These are phyloP conservation scores for Cryomyces antarcticus DNA, from an alignment of 495 filamentous ascomycete genomes.

Conservation along the genomic window DNA sequence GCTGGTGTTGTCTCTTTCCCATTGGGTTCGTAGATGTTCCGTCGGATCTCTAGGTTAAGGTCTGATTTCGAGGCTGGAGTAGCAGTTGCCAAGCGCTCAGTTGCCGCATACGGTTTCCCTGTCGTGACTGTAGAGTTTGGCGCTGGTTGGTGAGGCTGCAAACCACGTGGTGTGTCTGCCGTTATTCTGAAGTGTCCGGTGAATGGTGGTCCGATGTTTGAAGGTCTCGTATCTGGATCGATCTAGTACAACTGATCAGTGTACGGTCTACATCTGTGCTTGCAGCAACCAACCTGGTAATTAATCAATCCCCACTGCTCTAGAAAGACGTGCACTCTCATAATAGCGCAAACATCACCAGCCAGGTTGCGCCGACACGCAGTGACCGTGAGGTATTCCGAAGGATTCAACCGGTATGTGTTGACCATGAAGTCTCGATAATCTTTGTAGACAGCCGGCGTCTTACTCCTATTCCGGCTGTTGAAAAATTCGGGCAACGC, in stretches of 20 bases:
- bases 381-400: conserved; percentile 92
- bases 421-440: conserved; percentile 99
- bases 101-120: conserved; percentile 48
- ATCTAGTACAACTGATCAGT: conserved; percentile 35
- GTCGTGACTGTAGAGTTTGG: conserved; percentile 51
- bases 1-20: conserved; percentile 53
- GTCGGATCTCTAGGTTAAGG: conserved; percentile 71
- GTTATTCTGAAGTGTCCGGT: conserved; percentile 92
- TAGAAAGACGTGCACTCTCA: conserved; percentile 95
- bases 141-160: conserved; percentile 85
- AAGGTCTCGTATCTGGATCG: conserved; percentile 83
- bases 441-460: conserved; percentile 90
- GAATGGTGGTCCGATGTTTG: conserved; percentile 87
- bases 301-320: conserved; percentile 99
- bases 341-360: conserved; percentile 95
- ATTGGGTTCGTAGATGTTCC: conserved; percentile 86
- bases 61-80: conserved; percentile 55
- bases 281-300: conserved; percentile 54
- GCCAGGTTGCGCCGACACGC: conserved; percentile 92
- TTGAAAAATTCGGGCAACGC: conserved; percentile 96
- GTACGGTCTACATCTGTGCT: neutral
- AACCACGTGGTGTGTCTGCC: conserved; percentile 81
- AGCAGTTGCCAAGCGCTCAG: conserved; percentile 53
- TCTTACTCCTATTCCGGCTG: conserved; percentile 92
- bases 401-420: conserved; percentile 84